Evolutionary conservation across 106 monocot species (phyloP), one percentile per base, ranked within the genome.

Genomic region (Phalaenopsis aphrodite): DNA sequence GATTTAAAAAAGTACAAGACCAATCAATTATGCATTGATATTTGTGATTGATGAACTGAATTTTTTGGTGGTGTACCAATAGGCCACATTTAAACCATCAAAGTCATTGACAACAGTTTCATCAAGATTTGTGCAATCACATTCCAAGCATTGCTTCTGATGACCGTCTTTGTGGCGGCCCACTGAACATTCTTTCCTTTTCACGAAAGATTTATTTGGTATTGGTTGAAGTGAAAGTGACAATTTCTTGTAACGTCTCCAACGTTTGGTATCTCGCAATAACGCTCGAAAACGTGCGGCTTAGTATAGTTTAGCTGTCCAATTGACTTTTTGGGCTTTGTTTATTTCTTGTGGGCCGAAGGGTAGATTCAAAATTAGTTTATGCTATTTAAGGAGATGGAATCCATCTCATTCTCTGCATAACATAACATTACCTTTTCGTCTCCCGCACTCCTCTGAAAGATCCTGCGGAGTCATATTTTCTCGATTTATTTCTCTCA

Each of bases 371-470:
- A 65, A 11, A 9, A 65, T 24, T 21, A 21, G 2, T 65, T 65
- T 65, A 24, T 5, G 64, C 23, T 65, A 65, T 65, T 65, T 65
- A 65, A 65, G 64, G 64, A 24, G 64, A 52, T 65, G 64, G 64
- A 65, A 23, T n/a, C 64, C 5, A 6, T 24, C n/a, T 65, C 24
- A 24, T 21, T 24, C 7, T 4, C 23, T 65, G 7, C 23, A 4
- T 24, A 65, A 5, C 19, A 24, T n/a, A 61, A 61, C 48, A 48
- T 61, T 8, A 0, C 8, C 1, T n/a, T n/a, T 61, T 21, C 61
- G 19, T 61, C 17, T 21, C 61, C 21, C 5, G 61, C 61, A n/a
- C 5, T 3, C 19, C 19, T 5, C n/a, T 8, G 8, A 14, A 8
- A 14, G 3, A 57, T 12, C 3, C 3, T 57, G 5, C 57, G 15